These are phyloP conservation scores for Peterozyma xylosa DNA, from an alignment of 805 yeast genomes.

Conservation along the genomic window DNA sequence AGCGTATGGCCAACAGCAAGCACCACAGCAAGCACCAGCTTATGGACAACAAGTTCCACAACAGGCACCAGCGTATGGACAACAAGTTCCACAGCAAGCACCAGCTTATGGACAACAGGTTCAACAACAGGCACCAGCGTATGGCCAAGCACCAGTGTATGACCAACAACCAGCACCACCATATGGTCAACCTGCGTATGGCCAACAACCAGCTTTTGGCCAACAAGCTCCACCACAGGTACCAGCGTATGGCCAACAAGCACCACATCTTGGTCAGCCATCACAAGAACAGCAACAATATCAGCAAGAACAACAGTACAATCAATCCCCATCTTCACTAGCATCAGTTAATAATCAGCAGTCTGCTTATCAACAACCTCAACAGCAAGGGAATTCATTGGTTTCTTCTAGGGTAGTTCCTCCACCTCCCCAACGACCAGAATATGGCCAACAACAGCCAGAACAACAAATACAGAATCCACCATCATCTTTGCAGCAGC, in stretches of 20 bases:
- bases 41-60: too few relatives aligned
- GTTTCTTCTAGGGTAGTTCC: constrained; percentile 4
- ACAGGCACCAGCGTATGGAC: constrained; percentile 9
- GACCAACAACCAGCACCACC: constrained; percentile 5
- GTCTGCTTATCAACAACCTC: constrained; percentile 8
- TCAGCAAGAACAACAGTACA: constrained; percentile 7
- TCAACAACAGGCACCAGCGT: constrained; percentile 5
- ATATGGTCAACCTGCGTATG: not conserved
- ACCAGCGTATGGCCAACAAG: constrained; percentile 12
- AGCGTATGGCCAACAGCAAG: not conserved
- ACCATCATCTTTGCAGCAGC: constrained; percentile 10
- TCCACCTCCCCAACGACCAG: constrained; percentile 6
- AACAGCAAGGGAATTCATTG: constrained; percentile 7
- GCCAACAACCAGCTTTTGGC: constrained; percentile 1
- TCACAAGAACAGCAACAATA: constrained; percentile 7
- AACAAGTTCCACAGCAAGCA: constrained; percentile 3
- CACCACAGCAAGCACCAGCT: constrained; percentile 2
- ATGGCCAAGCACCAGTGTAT: constrained; percentile 1
- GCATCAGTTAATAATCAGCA: constrained; percentile 3
- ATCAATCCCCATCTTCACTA: constrained; percentile 9
- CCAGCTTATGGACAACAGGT: constrained; percentile 6
- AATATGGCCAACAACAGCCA: constrained; percentile 7
- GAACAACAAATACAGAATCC: constrained; percentile 7
- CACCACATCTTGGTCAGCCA: constrained; percentile 8
- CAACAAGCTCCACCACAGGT: constrained; percentile 7